phyloP scores from a whole-genome alignment of 2,329 filamentous ascomycete genomes.

The Penicillium sp. region DNA sequence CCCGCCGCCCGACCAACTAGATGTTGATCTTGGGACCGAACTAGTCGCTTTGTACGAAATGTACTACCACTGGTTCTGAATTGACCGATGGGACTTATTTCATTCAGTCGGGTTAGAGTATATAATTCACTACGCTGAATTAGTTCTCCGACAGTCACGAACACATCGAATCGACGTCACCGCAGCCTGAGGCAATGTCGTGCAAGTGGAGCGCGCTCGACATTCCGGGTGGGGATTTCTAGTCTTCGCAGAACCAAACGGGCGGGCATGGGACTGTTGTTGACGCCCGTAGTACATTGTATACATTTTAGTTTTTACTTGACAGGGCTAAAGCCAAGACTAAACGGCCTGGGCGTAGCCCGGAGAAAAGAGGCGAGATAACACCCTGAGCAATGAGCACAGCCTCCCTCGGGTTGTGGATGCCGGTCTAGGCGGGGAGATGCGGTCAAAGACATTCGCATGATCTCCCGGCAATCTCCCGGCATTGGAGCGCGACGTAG shows the following conservation, averaged over 20 bases:
- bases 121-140: neutral
- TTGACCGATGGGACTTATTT: neutral
- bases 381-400: slow-evolving; percentile 4
- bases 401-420: slow-evolving; percentile 6
- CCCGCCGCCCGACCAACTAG: neutral
- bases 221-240: neutral
- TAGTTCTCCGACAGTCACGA: neutral
- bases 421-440: neutral
- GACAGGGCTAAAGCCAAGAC: slow-evolving; percentile 1
- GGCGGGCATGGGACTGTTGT: neutral
- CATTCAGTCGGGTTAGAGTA: neutral
- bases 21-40: neutral
- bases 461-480: neutral
- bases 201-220: neutral
- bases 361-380: neutral
- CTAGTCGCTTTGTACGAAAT: neutral
- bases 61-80: neutral
- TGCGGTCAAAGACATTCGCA: neutral
- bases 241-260: neutral
- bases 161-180: neutral
- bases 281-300: neutral
- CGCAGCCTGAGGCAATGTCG: neutral
- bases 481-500: neutral
- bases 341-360: slow-evolving; percentile 1
- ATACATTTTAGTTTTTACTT: neutral